phyloP scores from a whole-genome alignment of 129 eudicot genomes.

The Chrysanthemum lavandulifolium region DNA sequence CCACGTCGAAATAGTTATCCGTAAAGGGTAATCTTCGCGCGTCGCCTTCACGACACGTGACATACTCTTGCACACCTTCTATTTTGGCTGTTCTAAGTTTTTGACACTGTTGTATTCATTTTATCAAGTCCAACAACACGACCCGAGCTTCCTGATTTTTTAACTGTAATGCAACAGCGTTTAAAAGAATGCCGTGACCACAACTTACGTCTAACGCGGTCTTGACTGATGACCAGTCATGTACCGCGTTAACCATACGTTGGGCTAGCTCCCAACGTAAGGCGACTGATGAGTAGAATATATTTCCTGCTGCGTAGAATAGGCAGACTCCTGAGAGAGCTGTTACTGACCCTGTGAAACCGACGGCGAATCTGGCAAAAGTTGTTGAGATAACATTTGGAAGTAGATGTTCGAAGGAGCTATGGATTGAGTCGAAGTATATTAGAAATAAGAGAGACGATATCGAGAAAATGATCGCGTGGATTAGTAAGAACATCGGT shows the following conservation, averaged over 20 bases:
- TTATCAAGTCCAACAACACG: conserved; percentile 70
- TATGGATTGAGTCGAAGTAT: conserved; percentile 61
- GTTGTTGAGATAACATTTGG: conserved; percentile 45
- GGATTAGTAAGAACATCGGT: conserved; percentile 59
- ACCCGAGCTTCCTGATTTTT: conserved; percentile 85
- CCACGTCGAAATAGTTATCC: conserved; percentile 88
- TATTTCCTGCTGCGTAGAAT: conserved; percentile 66
- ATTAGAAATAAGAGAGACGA: conserved; percentile 57
- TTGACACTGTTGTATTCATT: conserved; percentile 42
- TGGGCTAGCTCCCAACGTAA: conserved; percentile 81
- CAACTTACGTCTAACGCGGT: conserved; percentile 77
- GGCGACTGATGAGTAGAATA: conserved; percentile 75
- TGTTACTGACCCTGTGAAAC: conserved; percentile 81
- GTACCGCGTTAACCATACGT: conserved; percentile 54
- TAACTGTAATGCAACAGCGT: conserved; percentile 78
- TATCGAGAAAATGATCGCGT: conserved; percentile 52
- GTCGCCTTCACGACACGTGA: conserved; percentile 83
- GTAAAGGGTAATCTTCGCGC: conserved; percentile 72
- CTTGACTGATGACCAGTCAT: conserved; percentile 59
- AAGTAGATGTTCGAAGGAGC: conserved; percentile 33
- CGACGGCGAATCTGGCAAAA: conserved; percentile 67
- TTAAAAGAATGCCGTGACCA: conserved; percentile 84
- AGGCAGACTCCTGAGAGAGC: conserved; percentile 76
- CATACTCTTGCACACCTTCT: conserved; percentile 90
- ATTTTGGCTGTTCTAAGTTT: conserved; percentile 57